Percentiles rank a stretch among this genome's conserved stretches.
phyloP scores from a whole-genome alignment of 2,329 filamentous ascomycete genomes.

The Aspergillus pseudoglaucus region DNA sequence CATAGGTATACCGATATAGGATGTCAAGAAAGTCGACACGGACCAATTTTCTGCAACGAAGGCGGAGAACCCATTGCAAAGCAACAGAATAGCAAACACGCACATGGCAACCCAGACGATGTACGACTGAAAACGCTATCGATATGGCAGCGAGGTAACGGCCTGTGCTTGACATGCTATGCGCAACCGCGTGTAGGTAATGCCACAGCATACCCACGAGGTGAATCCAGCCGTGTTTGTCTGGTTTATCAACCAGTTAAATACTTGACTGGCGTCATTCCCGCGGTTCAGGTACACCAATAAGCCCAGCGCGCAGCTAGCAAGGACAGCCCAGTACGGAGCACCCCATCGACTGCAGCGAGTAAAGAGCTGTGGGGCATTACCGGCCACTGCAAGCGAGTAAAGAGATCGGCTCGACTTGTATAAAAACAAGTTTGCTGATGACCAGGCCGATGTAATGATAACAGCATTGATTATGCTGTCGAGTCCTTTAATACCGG shows the following conservation, averaged over 20 bases:
- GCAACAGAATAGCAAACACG: neutral
- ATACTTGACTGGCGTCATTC: slow-evolving; percentile 38
- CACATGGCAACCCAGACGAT: neutral
- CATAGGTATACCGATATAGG: slow-evolving; percentile 53
- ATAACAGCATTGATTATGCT: slow-evolving; percentile 70
- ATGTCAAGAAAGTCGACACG: slow-evolving; percentile 52
- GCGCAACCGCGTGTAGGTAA: slow-evolving; percentile 53
- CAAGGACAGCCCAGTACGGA: slow-evolving; percentile 45
- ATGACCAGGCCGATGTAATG: slow-evolving; percentile 63
- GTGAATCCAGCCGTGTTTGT: slow-evolving; percentile 60
- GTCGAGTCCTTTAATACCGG: slow-evolving; percentile 59
- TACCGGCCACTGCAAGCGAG: slow-evolving; percentile 39
- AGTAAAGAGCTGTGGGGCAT: slow-evolving; percentile 35
- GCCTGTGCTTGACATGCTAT: slow-evolving; percentile 40
- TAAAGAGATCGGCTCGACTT: slow-evolving; percentile 46
- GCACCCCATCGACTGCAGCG: slow-evolving; percentile 43
- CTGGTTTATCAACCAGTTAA: slow-evolving; percentile 65
- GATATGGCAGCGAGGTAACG: slow-evolving; percentile 41
- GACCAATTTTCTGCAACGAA: slow-evolving; percentile 54
- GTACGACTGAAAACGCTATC: slow-evolving; percentile 51
- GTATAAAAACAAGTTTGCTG: slow-evolving; percentile 60
- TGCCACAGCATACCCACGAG: slow-evolving; percentile 58
- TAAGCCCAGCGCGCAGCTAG: slow-evolving; percentile 34
- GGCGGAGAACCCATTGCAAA: slow-evolving; percentile 4
- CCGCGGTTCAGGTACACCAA: slow-evolving; percentile 18